Percentiles rank a stretch among this genome's conserved stretches.
phyloP scores from a whole-genome alignment of 2,329 filamentous ascomycete genomes.

The Elsinoe batatas region DNA sequence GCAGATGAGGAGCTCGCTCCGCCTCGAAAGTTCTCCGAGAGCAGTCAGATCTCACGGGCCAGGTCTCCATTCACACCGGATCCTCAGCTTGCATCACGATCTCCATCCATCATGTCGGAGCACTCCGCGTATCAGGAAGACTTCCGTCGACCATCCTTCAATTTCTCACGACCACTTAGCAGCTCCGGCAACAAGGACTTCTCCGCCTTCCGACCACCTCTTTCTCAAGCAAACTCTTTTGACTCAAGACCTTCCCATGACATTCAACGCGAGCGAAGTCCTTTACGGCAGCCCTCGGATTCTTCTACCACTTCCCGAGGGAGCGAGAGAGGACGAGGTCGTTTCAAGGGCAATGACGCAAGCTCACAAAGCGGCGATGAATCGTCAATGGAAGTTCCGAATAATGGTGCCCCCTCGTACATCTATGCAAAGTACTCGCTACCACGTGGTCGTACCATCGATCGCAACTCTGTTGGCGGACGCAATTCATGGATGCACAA shows the following conservation, averaged over 20 bases:
- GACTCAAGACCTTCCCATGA: conserved; percentile 27
- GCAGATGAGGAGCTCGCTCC: conserved; percentile 59
- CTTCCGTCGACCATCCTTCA: conserved; percentile 67
- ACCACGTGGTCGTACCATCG: conserved; percentile 69
- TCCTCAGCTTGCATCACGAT: conserved; percentile 56
- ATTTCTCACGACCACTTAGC: conserved; percentile 88
- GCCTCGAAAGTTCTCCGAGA: conserved; percentile 69
- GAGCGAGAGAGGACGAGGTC: conserved; percentile 26
- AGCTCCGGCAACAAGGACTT: conserved; percentile 39
- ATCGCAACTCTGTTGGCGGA: conserved; percentile 55
- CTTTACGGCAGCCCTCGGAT: conserved; percentile 19
- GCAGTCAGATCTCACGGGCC: conserved; percentile 52
- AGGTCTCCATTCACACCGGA: conserved; percentile 56
- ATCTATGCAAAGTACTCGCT: conserved; percentile 77
- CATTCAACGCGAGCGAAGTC: conserved; percentile 17
- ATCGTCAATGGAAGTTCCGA: conserved; percentile 34
- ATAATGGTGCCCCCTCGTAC: conserved; percentile 54
- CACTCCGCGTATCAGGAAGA: conserved; percentile 50
- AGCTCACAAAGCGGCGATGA: conserved; percentile 16
- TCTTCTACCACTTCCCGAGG: conserved; percentile 15
- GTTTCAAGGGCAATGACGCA: conserved; percentile 12
- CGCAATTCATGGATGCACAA: conserved; percentile 38
- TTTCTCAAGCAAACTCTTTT: conserved; percentile 30
- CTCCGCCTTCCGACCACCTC: conserved; percentile 18
- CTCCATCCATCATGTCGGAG: conserved; percentile 78